phyloP scores from a whole-genome alignment of 768 basidiomycete species.

The Exsudoporus frostii region DNA sequence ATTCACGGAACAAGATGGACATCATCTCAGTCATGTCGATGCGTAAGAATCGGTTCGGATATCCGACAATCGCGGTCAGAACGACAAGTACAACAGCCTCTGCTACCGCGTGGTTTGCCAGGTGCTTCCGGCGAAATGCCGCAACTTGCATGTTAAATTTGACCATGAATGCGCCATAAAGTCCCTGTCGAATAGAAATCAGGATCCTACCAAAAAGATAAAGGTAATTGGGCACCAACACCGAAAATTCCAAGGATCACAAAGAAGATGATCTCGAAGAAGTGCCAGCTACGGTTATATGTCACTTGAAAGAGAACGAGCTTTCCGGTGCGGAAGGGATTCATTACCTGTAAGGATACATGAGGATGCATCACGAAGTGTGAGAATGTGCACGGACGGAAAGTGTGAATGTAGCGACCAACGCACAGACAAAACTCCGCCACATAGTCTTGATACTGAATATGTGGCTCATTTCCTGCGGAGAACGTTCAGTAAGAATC shows the following conservation, averaged over 20 bases:
- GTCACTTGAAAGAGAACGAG: constrained; percentile 98
- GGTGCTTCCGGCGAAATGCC: constrained; percentile 88
- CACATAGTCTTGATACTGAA: constrained; percentile 99
- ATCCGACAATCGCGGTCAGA: constrained; percentile 88
- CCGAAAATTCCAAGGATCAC: constrained; percentile 95
- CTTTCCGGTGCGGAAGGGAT: constrained; percentile 96
- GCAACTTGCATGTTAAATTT: constrained; percentile 96
- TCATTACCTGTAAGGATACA: constrained; percentile 71
- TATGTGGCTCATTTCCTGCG: constrained; percentile 95
- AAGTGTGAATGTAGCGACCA: constrained; percentile 94
- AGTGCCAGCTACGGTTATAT: constrained; percentile 97
- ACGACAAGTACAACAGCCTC: constrained; percentile 88
- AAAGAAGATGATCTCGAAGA: constrained; percentile 97
- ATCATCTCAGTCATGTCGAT: constrained; percentile 98
- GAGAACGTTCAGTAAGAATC: background rate
- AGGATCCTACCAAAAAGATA: constrained; percentile 2
- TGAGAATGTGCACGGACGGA: constrained; percentile 58
- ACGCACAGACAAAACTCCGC: constrained; percentile 95
- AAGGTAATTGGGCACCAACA: constrained; percentile 42
- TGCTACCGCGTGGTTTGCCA: constrained; percentile 77
- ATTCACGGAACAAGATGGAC: constrained; percentile 93
- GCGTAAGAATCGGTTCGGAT: constrained; percentile 90
- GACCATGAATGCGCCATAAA: constrained; percentile 95
- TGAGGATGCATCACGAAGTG: constrained; percentile 20
- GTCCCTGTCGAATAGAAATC: constrained; percentile 54